Conservation (phyloP, 2,329 filamentous ascomycete species). For the Neurospora sp. region DNA sequence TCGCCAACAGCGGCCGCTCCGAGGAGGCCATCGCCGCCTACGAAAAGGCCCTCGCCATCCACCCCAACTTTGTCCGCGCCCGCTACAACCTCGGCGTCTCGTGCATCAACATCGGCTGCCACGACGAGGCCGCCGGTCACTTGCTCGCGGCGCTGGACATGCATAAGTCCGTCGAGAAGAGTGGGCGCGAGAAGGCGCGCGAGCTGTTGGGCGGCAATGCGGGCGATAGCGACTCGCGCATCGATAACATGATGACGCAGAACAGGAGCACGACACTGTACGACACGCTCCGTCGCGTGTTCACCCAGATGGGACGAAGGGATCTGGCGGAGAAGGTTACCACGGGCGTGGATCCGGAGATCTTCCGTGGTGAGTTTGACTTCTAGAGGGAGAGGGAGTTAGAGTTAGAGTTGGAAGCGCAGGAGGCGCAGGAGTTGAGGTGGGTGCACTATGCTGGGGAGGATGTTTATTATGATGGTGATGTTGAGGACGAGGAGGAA, state of each 20-base stretch:
- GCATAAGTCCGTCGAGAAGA: constrained; percentile 87
- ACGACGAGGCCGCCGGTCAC: constrained; percentile 85
- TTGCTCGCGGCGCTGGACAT: constrained; percentile 85
- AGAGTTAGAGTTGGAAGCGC: not conserved
- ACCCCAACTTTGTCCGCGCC: constrained; percentile 93
- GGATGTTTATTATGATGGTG: not conserved
- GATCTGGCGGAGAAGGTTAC: constrained; percentile 85
- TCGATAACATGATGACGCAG: constrained; percentile 84
- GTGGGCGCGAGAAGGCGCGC: constrained; percentile 71
- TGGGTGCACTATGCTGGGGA: not conserved
- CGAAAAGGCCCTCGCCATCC: constrained; percentile 79
- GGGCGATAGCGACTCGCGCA: constrained; percentile 52
- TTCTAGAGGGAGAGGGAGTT: constrained; percentile 36
- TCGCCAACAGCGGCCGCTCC: constrained; percentile 85
- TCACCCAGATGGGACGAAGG: constrained; percentile 85
- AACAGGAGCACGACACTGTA: constrained; percentile 96
- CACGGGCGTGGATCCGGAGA: constrained; percentile 80
- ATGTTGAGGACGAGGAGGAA: not conserved
- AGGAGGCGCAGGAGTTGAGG: not conserved
- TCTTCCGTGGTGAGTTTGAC: constrained; percentile 84
- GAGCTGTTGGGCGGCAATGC: constrained; percentile 61
- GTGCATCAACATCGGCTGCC: constrained; percentile 96
- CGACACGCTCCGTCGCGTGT: constrained; percentile 89
- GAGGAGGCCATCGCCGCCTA: constrained; percentile 98
- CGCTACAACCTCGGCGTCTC: constrained; percentile 93